These are phyloP conservation scores for Rossbeevera mucosa DNA, from an alignment of 768 basidiomycete species.

Conservation along the genomic window DNA sequence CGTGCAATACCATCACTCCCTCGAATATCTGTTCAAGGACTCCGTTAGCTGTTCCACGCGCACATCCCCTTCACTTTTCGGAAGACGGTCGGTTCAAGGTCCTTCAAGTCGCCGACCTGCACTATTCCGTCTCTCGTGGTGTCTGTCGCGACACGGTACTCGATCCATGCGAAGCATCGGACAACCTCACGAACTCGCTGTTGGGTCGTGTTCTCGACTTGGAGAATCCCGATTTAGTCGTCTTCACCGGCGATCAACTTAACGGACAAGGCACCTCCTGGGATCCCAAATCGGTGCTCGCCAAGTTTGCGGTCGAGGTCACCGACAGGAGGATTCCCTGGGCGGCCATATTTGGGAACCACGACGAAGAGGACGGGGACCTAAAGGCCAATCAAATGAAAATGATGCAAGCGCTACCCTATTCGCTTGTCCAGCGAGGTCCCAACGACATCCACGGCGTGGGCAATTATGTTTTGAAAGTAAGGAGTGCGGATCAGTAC, in stretches of 20 bases:
- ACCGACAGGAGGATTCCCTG: slow-evolving; percentile 78
- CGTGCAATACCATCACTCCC: too few relatives aligned
- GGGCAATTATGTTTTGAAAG: slow-evolving; percentile 88
- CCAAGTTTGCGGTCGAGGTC: slow-evolving; percentile 80
- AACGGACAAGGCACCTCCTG: slow-evolving; percentile 90
- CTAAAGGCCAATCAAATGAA: slow-evolving; percentile 60
- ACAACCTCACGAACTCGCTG: slow-evolving; percentile 74
- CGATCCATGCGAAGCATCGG: slow-evolving; percentile 55
- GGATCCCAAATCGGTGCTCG: slow-evolving; percentile 82
- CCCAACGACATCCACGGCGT: slow-evolving; percentile 84
- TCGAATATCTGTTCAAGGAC: slow-evolving; percentile 1
- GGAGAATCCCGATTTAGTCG: slow-evolving; percentile 87
- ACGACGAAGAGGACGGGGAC: slow-evolving; percentile 74
- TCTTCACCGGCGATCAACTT: slow-evolving; percentile 91
- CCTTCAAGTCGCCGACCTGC: slow-evolving; percentile 88
- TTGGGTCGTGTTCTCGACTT: slow-evolving; percentile 64
- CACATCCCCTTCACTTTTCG: slow-evolving; percentile 80
- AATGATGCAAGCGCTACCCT: slow-evolving; percentile 76
- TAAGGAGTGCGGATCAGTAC: slow-evolving; percentile 79
- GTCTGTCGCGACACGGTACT: slow-evolving; percentile 67
- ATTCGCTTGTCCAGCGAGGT: slow-evolving; percentile 75
- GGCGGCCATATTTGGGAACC: slow-evolving; percentile 93
- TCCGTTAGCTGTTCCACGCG: slow-evolving; percentile 55
- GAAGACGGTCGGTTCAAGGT: slow-evolving; percentile 82
- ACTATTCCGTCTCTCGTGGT: slow-evolving; percentile 81